Percentiles rank a stretch among this genome's conserved stretches.
Evolutionary conservation across 2,329 filamentous ascomycete genomes (phyloP).

Genomic region (Penicillium sp.): DNA sequence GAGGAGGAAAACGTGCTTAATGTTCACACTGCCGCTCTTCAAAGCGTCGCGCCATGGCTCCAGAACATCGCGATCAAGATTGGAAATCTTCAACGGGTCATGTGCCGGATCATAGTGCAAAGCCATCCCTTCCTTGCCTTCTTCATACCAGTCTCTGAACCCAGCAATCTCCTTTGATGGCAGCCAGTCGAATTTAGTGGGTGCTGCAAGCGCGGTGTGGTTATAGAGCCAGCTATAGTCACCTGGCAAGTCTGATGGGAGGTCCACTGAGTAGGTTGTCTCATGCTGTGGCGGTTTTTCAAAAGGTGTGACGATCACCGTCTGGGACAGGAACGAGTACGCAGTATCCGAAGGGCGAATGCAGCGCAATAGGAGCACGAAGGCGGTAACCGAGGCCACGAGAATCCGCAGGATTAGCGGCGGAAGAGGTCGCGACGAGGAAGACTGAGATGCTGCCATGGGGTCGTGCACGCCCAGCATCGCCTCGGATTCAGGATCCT

Average conservation of each 20-base stretch:
- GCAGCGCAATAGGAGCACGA: constrained; percentile 17
- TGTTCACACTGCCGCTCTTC: constrained; percentile 31
- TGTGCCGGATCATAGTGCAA: constrained; percentile 40
- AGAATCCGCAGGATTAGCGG: constrained; percentile 13
- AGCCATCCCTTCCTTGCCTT: constrained; percentile 5
- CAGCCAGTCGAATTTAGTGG: constrained; percentile 27
- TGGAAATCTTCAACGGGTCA: constrained; percentile 49
- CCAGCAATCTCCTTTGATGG: constrained; percentile 21
- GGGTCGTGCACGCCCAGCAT: constrained; percentile 7
- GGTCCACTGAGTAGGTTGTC: constrained; percentile 16
- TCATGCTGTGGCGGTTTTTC: constrained; percentile 17
- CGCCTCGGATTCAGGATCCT: constrained; percentile 10
- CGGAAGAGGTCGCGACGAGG: background rate
- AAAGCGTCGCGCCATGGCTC: constrained; percentile 28
- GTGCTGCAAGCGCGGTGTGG: constrained; percentile 24
- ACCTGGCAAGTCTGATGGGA: constrained; percentile 19
- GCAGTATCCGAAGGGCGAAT: constrained; percentile 23
- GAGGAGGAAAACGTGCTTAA: constrained; percentile 48
- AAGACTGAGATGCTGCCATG: background rate
- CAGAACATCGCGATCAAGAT: constrained; percentile 40
- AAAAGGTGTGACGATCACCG: constrained; percentile 27
- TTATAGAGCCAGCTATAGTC: constrained; percentile 29
- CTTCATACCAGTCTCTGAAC: constrained; percentile 31
- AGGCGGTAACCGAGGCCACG: constrained; percentile 3
- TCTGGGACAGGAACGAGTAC: constrained; percentile 28